Evolutionary conservation across 2,329 filamentous ascomycete genomes (phyloP), one percentile per base, ranked within the genome.

Genomic region (Colletotrichum acutatum): DNA sequence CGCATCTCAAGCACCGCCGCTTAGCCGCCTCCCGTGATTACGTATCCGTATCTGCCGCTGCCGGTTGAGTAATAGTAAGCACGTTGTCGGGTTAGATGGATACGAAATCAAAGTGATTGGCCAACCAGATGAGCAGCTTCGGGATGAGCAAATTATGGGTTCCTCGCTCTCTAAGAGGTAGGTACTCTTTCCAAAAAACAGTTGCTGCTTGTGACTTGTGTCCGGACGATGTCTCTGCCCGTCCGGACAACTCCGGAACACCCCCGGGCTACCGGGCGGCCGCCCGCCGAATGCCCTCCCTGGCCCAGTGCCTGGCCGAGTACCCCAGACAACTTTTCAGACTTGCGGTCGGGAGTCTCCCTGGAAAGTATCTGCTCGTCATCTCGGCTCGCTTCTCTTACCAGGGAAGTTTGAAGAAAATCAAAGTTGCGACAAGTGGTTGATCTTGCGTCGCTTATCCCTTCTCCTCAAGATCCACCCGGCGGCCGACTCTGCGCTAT

Each of bases 401-500:
- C 28, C 54, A 58, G 34, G 54, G 54, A 11, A 32, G 16, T 32
- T 2, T 9, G 14, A 34, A 9, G 11, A 58, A n/a, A 58, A 24
- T 28, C 56, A 22, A 30, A 37, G 16, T n/a, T 22, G 42, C 34
- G 8, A 14, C 58, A 5, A 19, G 37, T n/a, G 19, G n/a, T 11
- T 28, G 14, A 22, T 49, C 42, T 49, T 8, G 37, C 49, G 37
- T 34, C 28, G 56, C 52, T 28, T 24, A 32, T 14, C 37, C 34
- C 11, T 34, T 30, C 32, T 46, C 19, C 59, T 37, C 49, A 22
- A 62, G 42, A 16, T 66, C 68, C 62, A 61, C 56, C n/a, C 32
- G 46, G 68, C 68, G 57, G 63, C 64, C 63, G 56, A 54, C 63
- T 22, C 32, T 11, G 57, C 11, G 63, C 57, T 71, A 71, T 57